A percentile compares a stretch with the other conserved stretches of the same genome.
phyloP scores from a whole-genome alignment of 2,329 filamentous ascomycete genomes.

The Cercospora sp. region DNA sequence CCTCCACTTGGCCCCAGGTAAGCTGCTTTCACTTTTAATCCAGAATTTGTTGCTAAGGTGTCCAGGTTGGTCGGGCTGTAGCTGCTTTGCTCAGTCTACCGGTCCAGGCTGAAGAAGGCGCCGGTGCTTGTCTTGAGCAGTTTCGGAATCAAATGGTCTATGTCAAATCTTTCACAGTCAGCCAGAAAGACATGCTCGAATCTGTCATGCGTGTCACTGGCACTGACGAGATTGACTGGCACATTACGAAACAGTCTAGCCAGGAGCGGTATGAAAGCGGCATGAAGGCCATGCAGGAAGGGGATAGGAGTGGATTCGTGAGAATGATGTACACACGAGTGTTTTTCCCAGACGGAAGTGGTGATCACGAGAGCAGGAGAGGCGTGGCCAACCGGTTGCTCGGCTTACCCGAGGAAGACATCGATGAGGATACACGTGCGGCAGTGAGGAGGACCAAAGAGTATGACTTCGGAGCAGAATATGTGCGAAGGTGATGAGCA shows the following conservation, averaged over 20 bases:
- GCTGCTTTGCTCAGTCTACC: neutral
- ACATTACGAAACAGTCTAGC: neutral
- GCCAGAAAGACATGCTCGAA: constrained; percentile 65
- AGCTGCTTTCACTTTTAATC: neutral
- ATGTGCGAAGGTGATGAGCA: neutral
- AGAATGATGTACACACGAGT: neutral
- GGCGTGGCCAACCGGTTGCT: constrained; percentile 39
- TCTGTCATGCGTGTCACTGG: constrained; percentile 60
- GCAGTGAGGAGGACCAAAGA: constrained; percentile 17
- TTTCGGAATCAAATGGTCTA: constrained; percentile 46
- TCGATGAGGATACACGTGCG: constrained; percentile 54
- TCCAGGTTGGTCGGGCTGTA: neutral
- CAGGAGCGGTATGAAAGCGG: neutral
- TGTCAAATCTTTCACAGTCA: constrained; percentile 58
- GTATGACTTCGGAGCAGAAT: neutral
- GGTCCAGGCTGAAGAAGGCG: neutral
- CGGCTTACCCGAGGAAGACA: constrained; percentile 52
- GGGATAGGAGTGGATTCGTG: neutral
- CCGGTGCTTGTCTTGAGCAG: neutral
- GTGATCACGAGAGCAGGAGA: constrained; percentile 41
- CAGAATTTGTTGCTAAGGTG: neutral
- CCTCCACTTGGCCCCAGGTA: neutral
- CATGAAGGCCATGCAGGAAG: neutral
- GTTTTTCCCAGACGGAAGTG: neutral
- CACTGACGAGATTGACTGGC: constrained; percentile 37